phyloP scores from a whole-genome alignment of 305 asterid species.

The Fraxinus angustifolia region DNA sequence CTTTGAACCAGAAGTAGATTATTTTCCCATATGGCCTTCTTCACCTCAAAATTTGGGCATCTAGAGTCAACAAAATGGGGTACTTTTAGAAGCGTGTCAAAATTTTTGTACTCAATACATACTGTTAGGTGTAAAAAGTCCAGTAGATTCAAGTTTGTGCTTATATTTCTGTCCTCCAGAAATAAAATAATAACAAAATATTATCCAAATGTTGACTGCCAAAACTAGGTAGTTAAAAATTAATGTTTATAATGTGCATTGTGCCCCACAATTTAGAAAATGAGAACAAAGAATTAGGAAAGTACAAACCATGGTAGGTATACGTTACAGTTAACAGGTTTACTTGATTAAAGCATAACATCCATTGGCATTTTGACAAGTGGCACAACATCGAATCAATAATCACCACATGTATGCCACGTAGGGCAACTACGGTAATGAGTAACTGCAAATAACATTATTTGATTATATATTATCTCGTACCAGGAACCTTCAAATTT shows the following conservation, averaged over 20 bases:
- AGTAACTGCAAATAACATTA: too few relatives aligned
- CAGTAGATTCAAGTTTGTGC: not conserved
- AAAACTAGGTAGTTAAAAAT: not conserved
- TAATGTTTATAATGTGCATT: not conserved
- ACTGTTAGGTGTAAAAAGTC: constrained; percentile 13
- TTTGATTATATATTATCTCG: not conserved
- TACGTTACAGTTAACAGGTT: not conserved
- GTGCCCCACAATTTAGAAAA: constrained; percentile 12
- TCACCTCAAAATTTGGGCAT: constrained; percentile 34
- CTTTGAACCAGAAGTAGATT: constrained; percentile 21
- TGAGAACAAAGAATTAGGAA: not conserved
- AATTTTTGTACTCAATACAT: constrained; percentile 10
- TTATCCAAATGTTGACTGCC: not conserved
- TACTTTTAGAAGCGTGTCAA: constrained; percentile 18
- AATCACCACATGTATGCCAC: too few relatives aligned
- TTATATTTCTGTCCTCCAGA: not conserved
- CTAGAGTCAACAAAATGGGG: constrained; percentile 14
- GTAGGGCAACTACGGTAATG: too few relatives aligned
- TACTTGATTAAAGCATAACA: not conserved
- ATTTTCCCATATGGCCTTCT: constrained; percentile 40
- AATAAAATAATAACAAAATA: not conserved
- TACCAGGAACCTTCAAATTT: not conserved
- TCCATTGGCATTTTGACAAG: not conserved
- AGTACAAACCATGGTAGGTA: not conserved
- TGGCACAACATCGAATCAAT: too few relatives aligned